Evolutionary conservation across 352 stramenopile species (phyloP), one percentile per base, ranked within the genome.

Genomic region (Blastocystis hominis): DNA sequence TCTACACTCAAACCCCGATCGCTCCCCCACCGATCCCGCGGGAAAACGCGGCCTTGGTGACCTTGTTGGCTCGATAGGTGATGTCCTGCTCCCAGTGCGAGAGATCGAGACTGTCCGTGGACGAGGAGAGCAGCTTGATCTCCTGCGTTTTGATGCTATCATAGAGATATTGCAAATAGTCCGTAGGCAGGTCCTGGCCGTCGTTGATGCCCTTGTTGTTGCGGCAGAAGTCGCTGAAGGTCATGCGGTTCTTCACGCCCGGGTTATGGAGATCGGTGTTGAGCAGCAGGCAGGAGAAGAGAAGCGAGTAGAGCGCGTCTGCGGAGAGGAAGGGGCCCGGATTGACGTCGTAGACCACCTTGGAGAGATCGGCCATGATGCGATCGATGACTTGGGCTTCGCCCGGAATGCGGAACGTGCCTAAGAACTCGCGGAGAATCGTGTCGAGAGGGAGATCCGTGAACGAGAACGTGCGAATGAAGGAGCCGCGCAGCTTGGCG

Each of bases 261-360:
- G 95, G 96, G 87, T 99, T 99, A 91, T 99, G 97, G n/a, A 99
- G 91, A 93, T 99, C 97, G 50, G 94, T 97, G 87, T 97, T 95
- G 3, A 97, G 92, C 93, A 97, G 96, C 86, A 97, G 96, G 17
- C 96, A 93, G 17, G 92, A 95, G 88, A 99, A 99, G 7, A 94
- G 94, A 46, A 99, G 89, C 88, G 99, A 98, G 88, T 98, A 99
- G 1, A 96, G 95, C 2, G 95, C 97, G 89, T 98, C 97, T 9
- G 77, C 30, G 40, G 77, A 87, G 20, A 87, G 36, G 47, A 87
- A 87, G n/a, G 77, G 77, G 15, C 77, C 77, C 34, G 77, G 77
- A 64, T 78, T 87, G 15, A 40, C 38, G 36, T 78, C 62, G 55
- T 87, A 87, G 30, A 77, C 77, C 1, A 76, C 68, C 34, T 63